Evolutionary conservation across 1,284 basidiomycete genomes (phyloP).

Genomic region (Pisolithus thermaeus): DNA sequence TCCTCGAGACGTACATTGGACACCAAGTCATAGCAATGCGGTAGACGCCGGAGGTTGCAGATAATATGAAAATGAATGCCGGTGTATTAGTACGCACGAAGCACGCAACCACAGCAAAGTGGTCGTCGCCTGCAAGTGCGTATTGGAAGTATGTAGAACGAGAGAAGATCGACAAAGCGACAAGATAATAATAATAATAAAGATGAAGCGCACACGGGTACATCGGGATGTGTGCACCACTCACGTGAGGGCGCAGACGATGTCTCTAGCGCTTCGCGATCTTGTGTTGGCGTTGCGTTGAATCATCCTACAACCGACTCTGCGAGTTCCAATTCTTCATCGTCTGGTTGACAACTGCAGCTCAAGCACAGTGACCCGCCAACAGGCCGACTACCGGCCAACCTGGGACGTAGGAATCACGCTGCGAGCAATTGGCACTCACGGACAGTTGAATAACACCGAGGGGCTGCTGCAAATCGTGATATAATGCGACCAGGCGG

Average conservation of each 20-base stretch:
- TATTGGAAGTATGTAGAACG: conserved; percentile 47
- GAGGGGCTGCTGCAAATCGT: conserved; percentile 20
- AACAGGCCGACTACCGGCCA: conserved; percentile 17
- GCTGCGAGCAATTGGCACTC: conserved; percentile 35
- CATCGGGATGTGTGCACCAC: conserved; percentile 49
- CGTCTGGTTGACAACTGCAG: conserved; percentile 27
- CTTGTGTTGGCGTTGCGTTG: conserved; percentile 64
- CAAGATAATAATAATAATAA: conserved; percentile 26
- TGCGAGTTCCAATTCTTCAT: conserved; percentile 40
- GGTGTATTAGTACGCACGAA: conserved; percentile 65
- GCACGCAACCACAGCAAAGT: conserved; percentile 71
- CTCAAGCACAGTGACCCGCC: conserved; percentile 16
- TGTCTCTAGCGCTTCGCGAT: conserved; percentile 53
- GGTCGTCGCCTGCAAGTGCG: conserved; percentile 64
- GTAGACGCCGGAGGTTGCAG: conserved; percentile 4
- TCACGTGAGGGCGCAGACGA: conserved; percentile 31
- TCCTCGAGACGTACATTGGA: conserved; percentile 6
- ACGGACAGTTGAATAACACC: conserved; percentile 22
- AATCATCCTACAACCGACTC: conserved; percentile 40
- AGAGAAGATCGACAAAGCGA: conserved; percentile 38
- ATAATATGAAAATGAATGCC: conserved; percentile 37
- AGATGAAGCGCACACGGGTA: conserved; percentile 38
- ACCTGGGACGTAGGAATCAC: conserved; percentile 13
- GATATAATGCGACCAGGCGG: conserved; percentile 50
- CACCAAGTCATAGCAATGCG: conserved; percentile 12